phyloP scores from a whole-genome alignment of 768 basidiomycete genomes.

The Xerocomus spinulosus region DNA sequence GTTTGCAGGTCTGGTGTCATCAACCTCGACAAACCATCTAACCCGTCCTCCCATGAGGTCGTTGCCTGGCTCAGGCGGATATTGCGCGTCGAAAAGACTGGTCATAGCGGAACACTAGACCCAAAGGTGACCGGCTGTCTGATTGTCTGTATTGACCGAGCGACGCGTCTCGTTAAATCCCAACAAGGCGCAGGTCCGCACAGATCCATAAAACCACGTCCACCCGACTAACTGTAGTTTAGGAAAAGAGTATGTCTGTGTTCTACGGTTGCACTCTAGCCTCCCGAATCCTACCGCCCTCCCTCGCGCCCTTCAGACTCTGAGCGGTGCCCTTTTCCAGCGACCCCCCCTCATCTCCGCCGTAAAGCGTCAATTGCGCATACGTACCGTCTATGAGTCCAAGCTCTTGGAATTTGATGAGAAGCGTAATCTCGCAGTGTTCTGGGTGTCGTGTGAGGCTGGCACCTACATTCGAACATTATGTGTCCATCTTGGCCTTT shows the following conservation, averaged over 20 bases:
- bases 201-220: background rate
- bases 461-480: conserved; percentile 96
- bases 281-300: conserved; percentile 81
- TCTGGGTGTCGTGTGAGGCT: conserved; percentile 99
- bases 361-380: conserved; percentile 95
- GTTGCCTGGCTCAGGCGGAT: conserved; percentile 99
- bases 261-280: conserved; percentile 84
- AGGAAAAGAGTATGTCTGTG: conserved; percentile 99
- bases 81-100: conserved; percentile 94
- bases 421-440: conserved; percentile 92
- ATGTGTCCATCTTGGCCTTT: conserved; percentile 92
- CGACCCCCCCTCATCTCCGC: conserved; percentile 98
- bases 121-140: conserved; percentile 99
- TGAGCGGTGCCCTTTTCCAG: conserved; percentile 98
- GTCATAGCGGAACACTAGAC: conserved; percentile 97
- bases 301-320: conserved; percentile 90
- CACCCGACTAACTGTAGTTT: conserved; percentile 1
- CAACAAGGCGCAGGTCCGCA: conserved; percentile 92
- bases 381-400: conserved; percentile 95
- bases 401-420: conserved; percentile 97
- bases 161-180: conserved; percentile 94
- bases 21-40: conserved; percentile 99
- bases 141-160: conserved; percentile 98
- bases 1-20: conserved; percentile 88
- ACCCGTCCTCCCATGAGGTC: conserved; percentile 98